These are phyloP conservation scores for Kondoa malvinella DNA, from an alignment of 768 basidiomycete genomes.

Conservation along the genomic window DNA sequence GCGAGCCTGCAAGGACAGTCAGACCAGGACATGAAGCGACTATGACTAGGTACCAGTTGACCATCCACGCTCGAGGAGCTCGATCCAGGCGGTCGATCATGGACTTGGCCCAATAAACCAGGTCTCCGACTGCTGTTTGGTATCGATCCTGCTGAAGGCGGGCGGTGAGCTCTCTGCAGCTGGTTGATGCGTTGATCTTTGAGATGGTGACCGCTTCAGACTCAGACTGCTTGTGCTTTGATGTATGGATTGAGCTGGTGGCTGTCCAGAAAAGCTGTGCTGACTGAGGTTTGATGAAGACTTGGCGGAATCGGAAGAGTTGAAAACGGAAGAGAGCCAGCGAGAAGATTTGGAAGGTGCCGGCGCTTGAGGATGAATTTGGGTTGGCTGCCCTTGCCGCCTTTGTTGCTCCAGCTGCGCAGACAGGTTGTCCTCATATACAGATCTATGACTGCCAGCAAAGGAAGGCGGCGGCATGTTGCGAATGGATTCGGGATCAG, in stretches of 20 bases:
- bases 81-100: constrained; percentile 7
- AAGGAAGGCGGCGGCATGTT: not conserved
- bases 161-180: constrained; percentile 7
- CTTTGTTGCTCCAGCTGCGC: not conserved
- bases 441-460: not conserved
- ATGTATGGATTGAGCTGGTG: not conserved
- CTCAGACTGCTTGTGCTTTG: constrained; percentile 19
- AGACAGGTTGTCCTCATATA: constrained; percentile 3
- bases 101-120: constrained; percentile 1
- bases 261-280: not conserved
- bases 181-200: constrained; percentile 26
- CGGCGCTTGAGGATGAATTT: not conserved
- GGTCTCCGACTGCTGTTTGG: constrained; percentile 5
- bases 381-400: not conserved
- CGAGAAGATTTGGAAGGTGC: not conserved
- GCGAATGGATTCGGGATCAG: constrained; percentile 11
- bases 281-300: constrained; percentile 12
- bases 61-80: constrained; percentile 7
- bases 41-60: not conserved
- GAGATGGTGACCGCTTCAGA: constrained; percentile 29
- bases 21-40: constrained; percentile 11
- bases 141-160: constrained; percentile 14
- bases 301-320: not conserved
- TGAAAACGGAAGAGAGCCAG: constrained; percentile 4
- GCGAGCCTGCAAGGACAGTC: not conserved